Evolutionary conservation across 495 filamentous ascomycete species (phyloP), one percentile per base, ranked within the genome.

Genomic region (Penicillium antarcticum): DNA sequence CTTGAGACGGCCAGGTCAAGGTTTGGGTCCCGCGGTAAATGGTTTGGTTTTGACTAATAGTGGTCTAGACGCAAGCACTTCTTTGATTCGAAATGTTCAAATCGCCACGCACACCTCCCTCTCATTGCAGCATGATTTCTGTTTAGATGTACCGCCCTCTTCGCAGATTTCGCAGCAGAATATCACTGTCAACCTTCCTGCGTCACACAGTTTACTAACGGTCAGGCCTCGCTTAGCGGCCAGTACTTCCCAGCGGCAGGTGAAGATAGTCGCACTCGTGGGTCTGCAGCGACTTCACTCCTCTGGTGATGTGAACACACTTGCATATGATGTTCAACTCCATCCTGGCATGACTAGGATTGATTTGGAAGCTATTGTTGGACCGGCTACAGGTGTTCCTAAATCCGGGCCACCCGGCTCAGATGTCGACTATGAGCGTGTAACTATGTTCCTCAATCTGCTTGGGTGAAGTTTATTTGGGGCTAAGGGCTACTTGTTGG

Each of bases 401-500:
- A 82, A 77, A 56, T 48, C 63, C 38, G 69, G 70, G 9, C 49
- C 53, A 11, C 67, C 75, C 0, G 84, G 82, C 10, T 73, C 77
- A 6, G 84, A 81, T 48, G 72, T 79, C 48, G 87, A 89, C 55
- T 66, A 88, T 58, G 87, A 91, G 70, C 86, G 77, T 53, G 67
- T 88, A 36, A 83, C 77, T 10, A 65, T 88, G 9, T 83, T 84
- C 58, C 74, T 81, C 39, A 80, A 83, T 62, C 48, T 87, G 43
- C 45, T 72, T 43, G 67, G 55, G 42, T 60, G 19, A 61, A 16
- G 18, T 17, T 4, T 16, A n/a, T 10, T 29, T 29, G 26, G 24
- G 54, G 42, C 56, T 16, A 57, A 16, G 9, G 37, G 2, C 37
- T 17, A 21, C 17, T 11, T 39, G 2, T 8, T 39, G 9, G 9